These are phyloP conservation scores for Colletotrichum endophyticum DNA, from an alignment of 2,329 filamentous ascomycete genomes.

Conservation along the genomic window DNA sequence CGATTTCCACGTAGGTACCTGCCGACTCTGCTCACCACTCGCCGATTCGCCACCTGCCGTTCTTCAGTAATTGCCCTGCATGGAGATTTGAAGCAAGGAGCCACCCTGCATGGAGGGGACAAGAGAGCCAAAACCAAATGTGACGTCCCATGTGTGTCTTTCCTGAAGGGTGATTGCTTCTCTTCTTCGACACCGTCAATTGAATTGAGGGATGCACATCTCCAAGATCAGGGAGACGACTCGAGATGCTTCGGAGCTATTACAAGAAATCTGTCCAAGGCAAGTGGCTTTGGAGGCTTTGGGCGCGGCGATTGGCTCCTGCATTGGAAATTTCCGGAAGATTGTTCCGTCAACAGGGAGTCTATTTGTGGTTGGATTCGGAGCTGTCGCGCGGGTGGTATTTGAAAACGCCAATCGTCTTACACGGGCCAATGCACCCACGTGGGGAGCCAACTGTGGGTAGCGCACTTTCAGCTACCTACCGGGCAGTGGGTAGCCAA, in stretches of 20 bases:
- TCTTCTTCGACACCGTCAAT: neutral
- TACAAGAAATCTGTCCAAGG: accelerated
- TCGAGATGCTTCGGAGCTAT: neutral
- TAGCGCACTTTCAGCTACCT: no score
- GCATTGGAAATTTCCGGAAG: neutral
- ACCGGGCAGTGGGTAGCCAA: no score
- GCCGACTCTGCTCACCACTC: neutral
- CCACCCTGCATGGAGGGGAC: neutral
- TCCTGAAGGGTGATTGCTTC: neutral
- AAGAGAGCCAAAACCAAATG: neutral
- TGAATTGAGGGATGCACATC: neutral
- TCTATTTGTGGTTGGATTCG: no score
- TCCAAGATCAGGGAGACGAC: accelerated
- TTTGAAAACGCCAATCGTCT: neutral
- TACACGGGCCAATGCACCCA: neutral
- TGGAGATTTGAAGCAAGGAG: neutral
- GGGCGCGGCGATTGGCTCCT: neutral
- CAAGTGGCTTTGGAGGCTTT: neutral
- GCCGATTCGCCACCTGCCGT: neutral
- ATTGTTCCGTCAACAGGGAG: no score
- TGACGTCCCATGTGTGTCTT: neutral
- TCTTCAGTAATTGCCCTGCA: neutral
- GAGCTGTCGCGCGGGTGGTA: no score
- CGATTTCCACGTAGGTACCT: neutral
- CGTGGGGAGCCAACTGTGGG: neutral